Conservation (phyloP, 306 rosid genomes). For the Abrus precatorius region DNA sequence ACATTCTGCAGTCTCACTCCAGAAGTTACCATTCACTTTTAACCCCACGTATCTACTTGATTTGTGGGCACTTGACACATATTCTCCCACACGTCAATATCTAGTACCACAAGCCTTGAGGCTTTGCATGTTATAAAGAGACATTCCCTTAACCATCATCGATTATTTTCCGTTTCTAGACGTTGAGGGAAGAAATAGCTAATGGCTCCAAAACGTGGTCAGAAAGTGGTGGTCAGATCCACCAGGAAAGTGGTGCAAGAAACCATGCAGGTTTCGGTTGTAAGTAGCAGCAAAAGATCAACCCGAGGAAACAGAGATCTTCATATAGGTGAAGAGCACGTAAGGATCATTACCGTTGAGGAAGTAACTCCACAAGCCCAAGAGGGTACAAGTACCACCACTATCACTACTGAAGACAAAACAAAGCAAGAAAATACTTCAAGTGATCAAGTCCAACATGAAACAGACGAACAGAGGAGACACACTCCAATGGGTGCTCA, state of each 20-base stretch:
- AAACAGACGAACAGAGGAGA: slow-evolving; percentile 11
- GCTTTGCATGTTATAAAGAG: not conserved
- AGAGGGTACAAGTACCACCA: slow-evolving; percentile 20
- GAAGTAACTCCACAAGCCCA: slow-evolving; percentile 41
- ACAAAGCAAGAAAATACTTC: slow-evolving; percentile 6
- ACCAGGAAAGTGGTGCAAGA: slow-evolving; percentile 51
- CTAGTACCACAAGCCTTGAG: not conserved
- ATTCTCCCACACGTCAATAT: slow-evolving; percentile 49
- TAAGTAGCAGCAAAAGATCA: slow-evolving; percentile 29
- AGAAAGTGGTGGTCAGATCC: slow-evolving; percentile 50
- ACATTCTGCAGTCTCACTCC: slow-evolving; percentile 11
- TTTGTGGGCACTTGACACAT: slow-evolving; percentile 41
- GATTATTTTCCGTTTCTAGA: not conserved
- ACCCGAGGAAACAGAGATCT: not conserved
- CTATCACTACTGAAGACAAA: slow-evolving; percentile 19
- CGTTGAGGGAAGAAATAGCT: not conserved
- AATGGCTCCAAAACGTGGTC: slow-evolving; percentile 65
- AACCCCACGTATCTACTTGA: slow-evolving; percentile 43
- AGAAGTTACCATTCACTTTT: slow-evolving; percentile 45
- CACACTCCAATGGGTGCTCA: no score
- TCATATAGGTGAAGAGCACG: slow-evolving; percentile 29
- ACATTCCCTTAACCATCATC: no score
- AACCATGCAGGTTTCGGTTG: slow-evolving; percentile 48
- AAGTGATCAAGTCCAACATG: not conserved
- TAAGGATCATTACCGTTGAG: slow-evolving; percentile 47